Base-by-base conservation (phyloP, 306 rosid genomes). In the Ormosia semicastrata region DNA sequence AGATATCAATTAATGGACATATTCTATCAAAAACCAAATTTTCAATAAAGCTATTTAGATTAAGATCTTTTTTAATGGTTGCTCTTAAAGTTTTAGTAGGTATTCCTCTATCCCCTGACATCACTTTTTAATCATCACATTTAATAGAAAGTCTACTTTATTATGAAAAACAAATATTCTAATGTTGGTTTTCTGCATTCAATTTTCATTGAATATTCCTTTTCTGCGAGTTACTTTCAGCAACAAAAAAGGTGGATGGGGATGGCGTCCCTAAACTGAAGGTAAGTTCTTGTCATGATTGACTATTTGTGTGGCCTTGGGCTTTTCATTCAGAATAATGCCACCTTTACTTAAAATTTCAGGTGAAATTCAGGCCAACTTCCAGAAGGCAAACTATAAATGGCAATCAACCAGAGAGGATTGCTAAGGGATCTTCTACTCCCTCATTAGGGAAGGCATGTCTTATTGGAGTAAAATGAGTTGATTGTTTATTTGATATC, bases 151-250 rank as follows among this genome's bases (percentile, higher is more conserved):
- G 24, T 14, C 18, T 1, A 10, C 36, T 10, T 17, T 64, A 2
- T 49, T 49, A 5, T 77, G 39, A 40, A 6, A 32, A 49, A 30
- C 34, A 60, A 8, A 43, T 52, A 30, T 2, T 10, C 7, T 47
- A 7, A 6, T 29, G 49, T 5, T 52, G 57, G 57, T 32, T 6
- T 1, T 53, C 3, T 64, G 41, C 29, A 77, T 12, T 62, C 17
- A 8, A 14, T 40, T 29, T 24, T 43, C 13, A 37, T 39, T 67
- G 54, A 62, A 30, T 58, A 18, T 66, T 59, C n/a, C 65, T 2
- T 71, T 15, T 36, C 66, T 24, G 6, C 75, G 50, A 11, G 6
- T 73, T 83, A 34, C 60, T 81, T 88, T 64, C 91, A 91, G 92
- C 82, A 37, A 69, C 79, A 3, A 82, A 65, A 39, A 82, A 69